Evolutionary conservation across 148 eudicot genomes (phyloP).

Genomic region (Polygonum aviculare): DNA sequence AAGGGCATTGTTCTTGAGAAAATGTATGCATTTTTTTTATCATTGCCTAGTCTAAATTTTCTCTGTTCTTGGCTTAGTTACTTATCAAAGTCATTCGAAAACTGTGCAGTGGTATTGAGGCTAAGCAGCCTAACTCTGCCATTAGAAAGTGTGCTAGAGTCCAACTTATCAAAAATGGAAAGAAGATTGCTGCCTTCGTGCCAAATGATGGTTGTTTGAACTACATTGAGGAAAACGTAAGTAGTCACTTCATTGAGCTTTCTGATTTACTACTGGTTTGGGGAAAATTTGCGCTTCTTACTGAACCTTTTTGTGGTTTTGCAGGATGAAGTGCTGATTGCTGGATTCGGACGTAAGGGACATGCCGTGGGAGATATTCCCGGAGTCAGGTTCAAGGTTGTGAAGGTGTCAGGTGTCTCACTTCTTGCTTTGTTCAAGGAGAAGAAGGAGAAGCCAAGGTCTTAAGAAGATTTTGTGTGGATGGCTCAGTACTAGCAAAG

Average conservation of each 20-base stretch:
- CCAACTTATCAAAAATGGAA: conserved; percentile 87
- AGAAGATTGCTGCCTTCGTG: conserved; percentile 95
- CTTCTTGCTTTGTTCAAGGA: conserved; percentile 88
- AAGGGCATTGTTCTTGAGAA: conserved; percentile 94
- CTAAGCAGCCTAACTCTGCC: conserved; percentile 98
- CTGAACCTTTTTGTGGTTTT: background rate
- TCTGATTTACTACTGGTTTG: background rate
- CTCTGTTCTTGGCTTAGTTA: background rate
- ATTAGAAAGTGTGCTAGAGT: conserved; percentile 96
- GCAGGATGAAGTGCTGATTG: conserved; percentile 90
- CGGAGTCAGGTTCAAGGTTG: conserved; percentile 95
- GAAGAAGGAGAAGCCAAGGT: conserved; percentile 94
- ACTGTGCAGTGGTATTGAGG: conserved; percentile 70
- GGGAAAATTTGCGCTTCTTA: background rate
- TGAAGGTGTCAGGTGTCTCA: conserved; percentile 94
- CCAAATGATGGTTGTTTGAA: conserved; percentile 97
- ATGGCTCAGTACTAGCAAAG: background rate
- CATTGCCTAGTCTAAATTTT: background rate
- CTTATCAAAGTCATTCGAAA: background rate
- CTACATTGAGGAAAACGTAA: conserved; percentile 87
- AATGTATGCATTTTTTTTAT: conserved; percentile 32
- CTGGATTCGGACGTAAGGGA: conserved; percentile 95
- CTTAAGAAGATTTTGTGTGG: conserved; percentile 25
- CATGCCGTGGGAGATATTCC: conserved; percentile 99
- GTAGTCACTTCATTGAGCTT: conserved; percentile 11